Conservation (phyloP, 768 basidiomycete genomes). For the Udeniomyces megalosporus region DNA sequence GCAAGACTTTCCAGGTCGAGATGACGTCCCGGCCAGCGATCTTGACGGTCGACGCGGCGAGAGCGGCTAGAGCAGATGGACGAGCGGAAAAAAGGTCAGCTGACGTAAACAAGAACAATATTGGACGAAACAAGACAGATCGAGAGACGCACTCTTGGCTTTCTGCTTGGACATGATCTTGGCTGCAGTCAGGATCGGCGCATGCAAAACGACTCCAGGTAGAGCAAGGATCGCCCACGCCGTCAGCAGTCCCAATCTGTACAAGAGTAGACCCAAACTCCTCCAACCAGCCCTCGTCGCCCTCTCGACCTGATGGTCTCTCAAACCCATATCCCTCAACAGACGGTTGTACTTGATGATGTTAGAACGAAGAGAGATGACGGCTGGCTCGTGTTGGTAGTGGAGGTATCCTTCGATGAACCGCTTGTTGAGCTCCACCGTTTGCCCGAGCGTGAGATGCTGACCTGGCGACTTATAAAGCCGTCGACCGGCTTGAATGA, state of each 20-base stretch:
- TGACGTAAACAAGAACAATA: background rate
- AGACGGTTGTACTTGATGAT: constrained; percentile 81
- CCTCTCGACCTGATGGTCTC: constrained; percentile 87
- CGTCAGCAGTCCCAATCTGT: constrained; percentile 58
- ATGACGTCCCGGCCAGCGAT: constrained; percentile 92
- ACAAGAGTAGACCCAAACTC: constrained; percentile 62
- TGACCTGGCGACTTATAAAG: constrained; percentile 89
- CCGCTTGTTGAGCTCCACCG: constrained; percentile 83
- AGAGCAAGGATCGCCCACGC: constrained; percentile 73
- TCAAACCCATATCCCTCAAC: constrained; percentile 72
- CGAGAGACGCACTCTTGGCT: constrained; percentile 52
- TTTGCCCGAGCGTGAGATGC: constrained; percentile 82
- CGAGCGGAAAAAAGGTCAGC: background rate
- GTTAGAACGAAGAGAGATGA: constrained; percentile 59
- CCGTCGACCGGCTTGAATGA: constrained; percentile 86
- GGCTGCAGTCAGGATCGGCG: constrained; percentile 81
- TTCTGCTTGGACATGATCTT: constrained; percentile 74
- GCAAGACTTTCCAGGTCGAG: constrained; percentile 92
- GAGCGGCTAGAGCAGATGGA: constrained; percentile 50
- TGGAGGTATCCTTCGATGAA: constrained; percentile 82
- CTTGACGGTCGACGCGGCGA: constrained; percentile 88
- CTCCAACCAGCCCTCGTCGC: constrained; percentile 72
- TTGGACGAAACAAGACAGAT: background rate
- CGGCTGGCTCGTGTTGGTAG: constrained; percentile 80
- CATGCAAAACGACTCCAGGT: constrained; percentile 79